Evolutionary conservation across 805 yeast genomes (phyloP), one percentile per base, ranked within the genome.

Genomic region (Millerago galiae): DNA sequence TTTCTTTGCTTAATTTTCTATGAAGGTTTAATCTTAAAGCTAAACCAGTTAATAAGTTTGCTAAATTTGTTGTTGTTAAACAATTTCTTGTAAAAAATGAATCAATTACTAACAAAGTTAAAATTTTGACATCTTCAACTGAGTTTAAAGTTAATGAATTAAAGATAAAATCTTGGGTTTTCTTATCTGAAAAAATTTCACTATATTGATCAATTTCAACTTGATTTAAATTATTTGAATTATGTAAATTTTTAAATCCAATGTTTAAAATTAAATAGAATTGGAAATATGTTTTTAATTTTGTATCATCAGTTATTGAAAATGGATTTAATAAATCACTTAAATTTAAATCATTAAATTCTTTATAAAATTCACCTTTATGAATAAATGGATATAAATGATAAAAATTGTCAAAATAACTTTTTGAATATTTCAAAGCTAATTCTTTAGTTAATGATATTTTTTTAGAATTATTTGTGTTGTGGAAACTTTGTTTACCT

Each of bases 11-110:
- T 35, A 54, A 33, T 21, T 48, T 46, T 38, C 74, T 65, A 45
- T 75, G 74, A 25, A 75, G 56, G 6, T 79, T 78, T 15, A 71
- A 53, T 10, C 74, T 68, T 13, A 74, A 58, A 1, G 72, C 63
- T 26, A 72, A 45, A 40, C 81, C 60, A 48, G 71, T 63, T 27
- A 72, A 59, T n/a, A 74, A 50, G 5, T 79, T 76, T 34, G 73
- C 70, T 27, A 75, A 60, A 30, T 75, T 72, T 73, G 80, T 74
- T 1, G 80, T 67, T 14, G 75, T 68, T 10, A 71, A 65, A n/a
- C 79, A 79, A 37, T 70, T 63, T 13, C 75, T 72, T 45, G 73
- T 75, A 51, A 74, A 74, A 47, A 73, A 75, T 0, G 79, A 74
- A 49, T 72, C 75, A 30, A 75, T 66, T 13, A 77, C 76, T n/a